phyloP scores from a whole-genome alignment of 768 basidiomycete genomes.

The Chalciporus sphaerocephalus region DNA sequence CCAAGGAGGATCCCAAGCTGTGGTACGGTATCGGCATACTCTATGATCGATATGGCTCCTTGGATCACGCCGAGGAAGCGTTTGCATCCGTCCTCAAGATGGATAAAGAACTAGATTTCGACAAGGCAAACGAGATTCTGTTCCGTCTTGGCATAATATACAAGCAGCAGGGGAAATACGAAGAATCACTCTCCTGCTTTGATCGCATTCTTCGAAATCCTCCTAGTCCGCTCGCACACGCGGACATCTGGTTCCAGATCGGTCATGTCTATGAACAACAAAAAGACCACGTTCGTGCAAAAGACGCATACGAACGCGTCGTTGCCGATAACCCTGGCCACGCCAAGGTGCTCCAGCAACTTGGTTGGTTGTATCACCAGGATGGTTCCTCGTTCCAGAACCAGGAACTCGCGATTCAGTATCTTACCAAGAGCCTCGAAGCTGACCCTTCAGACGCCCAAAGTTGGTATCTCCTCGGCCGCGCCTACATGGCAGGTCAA shows the following conservation, averaged over 20 bases:
- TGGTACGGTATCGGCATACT: slow-evolving; percentile 99
- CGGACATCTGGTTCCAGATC: slow-evolving; percentile 99
- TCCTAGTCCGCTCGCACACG: slow-evolving; percentile 90
- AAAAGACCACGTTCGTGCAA: slow-evolving; percentile 85
- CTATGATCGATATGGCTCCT: slow-evolving; percentile 95
- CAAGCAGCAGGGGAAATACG: slow-evolving; percentile 96
- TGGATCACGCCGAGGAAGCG: slow-evolving; percentile 98
- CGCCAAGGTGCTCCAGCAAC: slow-evolving; percentile 95
- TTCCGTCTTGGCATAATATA: slow-evolving; percentile 99
- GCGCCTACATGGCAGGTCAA: slow-evolving; percentile 97
- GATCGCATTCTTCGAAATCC: slow-evolving; percentile 95
- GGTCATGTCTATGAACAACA: slow-evolving; percentile 98
- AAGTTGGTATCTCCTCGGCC: slow-evolving; percentile 97
- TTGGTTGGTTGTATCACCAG: slow-evolving; percentile 97
- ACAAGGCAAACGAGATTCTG: slow-evolving; percentile 97
- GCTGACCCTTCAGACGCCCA: slow-evolving; percentile 94
- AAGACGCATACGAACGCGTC: slow-evolving; percentile 95
- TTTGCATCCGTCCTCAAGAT: slow-evolving; percentile 94
- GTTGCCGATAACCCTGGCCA: slow-evolving; percentile 90
- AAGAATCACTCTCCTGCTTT: slow-evolving; percentile 86
- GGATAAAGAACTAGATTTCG: slow-evolving; percentile 88
- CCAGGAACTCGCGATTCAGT: slow-evolving; percentile 89
- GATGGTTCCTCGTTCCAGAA: slow-evolving; percentile 93
- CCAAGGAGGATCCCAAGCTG: slow-evolving; percentile 97
- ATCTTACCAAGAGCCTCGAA: slow-evolving; percentile 92